Evolutionary conservation across 1,284 basidiomycete species (phyloP).

Genomic region (Trichosporon sp.): DNA sequence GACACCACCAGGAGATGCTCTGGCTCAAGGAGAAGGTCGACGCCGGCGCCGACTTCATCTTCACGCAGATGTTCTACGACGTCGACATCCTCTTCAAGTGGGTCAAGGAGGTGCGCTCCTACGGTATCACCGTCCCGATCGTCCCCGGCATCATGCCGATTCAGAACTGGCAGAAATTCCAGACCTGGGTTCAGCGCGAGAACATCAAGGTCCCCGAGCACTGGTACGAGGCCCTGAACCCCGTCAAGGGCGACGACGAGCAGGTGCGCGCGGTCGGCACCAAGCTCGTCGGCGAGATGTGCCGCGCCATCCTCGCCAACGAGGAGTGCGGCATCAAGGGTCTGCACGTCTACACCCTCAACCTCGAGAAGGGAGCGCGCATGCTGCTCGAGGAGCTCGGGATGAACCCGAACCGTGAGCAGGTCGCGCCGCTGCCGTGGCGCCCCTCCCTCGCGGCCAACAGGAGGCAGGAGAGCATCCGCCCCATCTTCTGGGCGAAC

Average conservation of each 20-base stretch:
- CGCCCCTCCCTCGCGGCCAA: conserved; percentile 89
- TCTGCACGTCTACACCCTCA: conserved; percentile 97
- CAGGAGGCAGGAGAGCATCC: conserved; percentile 81
- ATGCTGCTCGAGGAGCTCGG: conserved; percentile 87
- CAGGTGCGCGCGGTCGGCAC: conserved; percentile 86
- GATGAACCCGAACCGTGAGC: conserved; percentile 80
- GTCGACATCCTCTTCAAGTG: conserved; percentile 79
- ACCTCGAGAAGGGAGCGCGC: conserved; percentile 91
- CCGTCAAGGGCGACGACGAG: conserved; percentile 88
- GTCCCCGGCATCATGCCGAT: conserved; percentile 92
- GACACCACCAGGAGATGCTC: conserved; percentile 68
- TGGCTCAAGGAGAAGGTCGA: conserved; percentile 90
- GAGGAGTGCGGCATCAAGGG: conserved; percentile 79
- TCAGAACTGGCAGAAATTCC: conserved; percentile 96
- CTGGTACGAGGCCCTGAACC: conserved; percentile 80
- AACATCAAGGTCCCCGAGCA: conserved; percentile 78
- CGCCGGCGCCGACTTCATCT: conserved; percentile 91
- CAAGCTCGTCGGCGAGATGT: conserved; percentile 85
- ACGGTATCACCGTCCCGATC: conserved; percentile 90
- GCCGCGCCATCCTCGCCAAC: conserved; percentile 70
- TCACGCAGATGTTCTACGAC: conserved; percentile 98
- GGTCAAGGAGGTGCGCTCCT: conserved; percentile 78
- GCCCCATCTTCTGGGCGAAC: conserved; percentile 89
- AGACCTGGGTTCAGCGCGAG: conserved; percentile 85
- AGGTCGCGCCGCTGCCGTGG: conserved; percentile 88